phyloP scores from a whole-genome alignment of 1,139 yeast species.

The Hansenula sp. region DNA sequence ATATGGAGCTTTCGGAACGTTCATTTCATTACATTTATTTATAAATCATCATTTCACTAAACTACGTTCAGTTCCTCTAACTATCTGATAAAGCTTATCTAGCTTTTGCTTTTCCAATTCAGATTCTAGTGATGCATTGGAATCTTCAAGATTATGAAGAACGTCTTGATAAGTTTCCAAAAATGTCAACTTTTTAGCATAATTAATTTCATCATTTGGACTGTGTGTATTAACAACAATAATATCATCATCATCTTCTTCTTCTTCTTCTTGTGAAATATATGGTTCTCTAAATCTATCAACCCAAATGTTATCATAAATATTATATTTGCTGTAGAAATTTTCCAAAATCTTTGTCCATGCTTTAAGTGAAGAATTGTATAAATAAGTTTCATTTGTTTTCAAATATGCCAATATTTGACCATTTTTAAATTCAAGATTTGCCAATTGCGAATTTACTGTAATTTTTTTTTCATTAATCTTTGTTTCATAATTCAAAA shows the following conservation, averaged over 20 bases:
- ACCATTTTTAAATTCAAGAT: slow-evolving; percentile 31
- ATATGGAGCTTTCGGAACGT: too few species aligned
- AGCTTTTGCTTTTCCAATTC: slow-evolving; percentile 3
- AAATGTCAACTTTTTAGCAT: slow-evolving; percentile 12
- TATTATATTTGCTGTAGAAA: slow-evolving; percentile 10
- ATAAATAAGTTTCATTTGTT: slow-evolving; percentile 38
- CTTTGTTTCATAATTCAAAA: slow-evolving; percentile 32
- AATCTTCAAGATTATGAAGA: slow-evolving; percentile 5
- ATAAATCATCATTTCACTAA: too few species aligned
- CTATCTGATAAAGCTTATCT: slow-evolving; percentile 6
- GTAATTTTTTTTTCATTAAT: slow-evolving; percentile 22
- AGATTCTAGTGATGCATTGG: slow-evolving; percentile 2
- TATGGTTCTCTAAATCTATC: slow-evolving; percentile 8
- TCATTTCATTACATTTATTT: too few species aligned
- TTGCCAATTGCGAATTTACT: slow-evolving; percentile 18
- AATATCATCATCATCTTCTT: slow-evolving; percentile 1
- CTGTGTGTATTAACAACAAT: too few species aligned
- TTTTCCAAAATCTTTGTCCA: slow-evolving; percentile 40
- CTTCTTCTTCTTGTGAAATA: neutral
- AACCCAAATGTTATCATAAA: slow-evolving; percentile 14
- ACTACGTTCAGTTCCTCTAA: slow-evolving; percentile 3
- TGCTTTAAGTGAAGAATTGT: slow-evolving; percentile 33
- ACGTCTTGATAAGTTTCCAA: slow-evolving; percentile 14
- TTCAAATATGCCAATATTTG: slow-evolving; percentile 39
- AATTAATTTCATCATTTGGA: slow-evolving; percentile 4